Conservation (phyloP, 2,329 filamentous ascomycete species). For the Nigrograna mackinnonii region DNA sequence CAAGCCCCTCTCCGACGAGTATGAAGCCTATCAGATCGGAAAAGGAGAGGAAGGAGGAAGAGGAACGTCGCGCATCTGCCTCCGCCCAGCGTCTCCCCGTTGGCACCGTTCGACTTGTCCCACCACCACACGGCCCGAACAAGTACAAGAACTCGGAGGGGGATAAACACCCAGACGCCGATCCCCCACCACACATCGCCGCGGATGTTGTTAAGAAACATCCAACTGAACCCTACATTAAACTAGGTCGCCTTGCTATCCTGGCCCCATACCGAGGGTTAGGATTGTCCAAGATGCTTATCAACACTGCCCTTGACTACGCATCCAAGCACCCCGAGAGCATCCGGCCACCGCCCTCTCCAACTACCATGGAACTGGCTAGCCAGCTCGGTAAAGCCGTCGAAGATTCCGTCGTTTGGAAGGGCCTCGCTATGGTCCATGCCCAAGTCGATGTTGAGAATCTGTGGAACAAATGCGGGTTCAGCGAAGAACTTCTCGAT, state of each 20-base stretch:
- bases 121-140: slow-evolving; percentile 76
- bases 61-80: slow-evolving; percentile 37
- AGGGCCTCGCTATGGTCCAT: slow-evolving; percentile 77
- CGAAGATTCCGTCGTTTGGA: slow-evolving; percentile 60
- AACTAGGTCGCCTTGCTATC: slow-evolving; percentile 78
- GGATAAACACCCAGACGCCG: slow-evolving; percentile 34
- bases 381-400: slow-evolving; percentile 47
- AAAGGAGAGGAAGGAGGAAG: slow-evolving; percentile 43
- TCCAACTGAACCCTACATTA: slow-evolving; percentile 75
- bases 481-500: slow-evolving; percentile 74
- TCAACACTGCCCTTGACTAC: slow-evolving; percentile 71
- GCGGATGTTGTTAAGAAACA: slow-evolving; percentile 51
- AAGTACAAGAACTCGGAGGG: slow-evolving; percentile 36
- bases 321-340: slow-evolving; percentile 61
- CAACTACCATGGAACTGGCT: slow-evolving; percentile 46
- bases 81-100: slow-evolving; percentile 59
- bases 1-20: slow-evolving; percentile 31
- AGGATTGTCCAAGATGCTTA: slow-evolving; percentile 67
- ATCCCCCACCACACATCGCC: slow-evolving; percentile 18
- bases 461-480: slow-evolving; percentile 74
- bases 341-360: slow-evolving; percentile 43
- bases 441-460: slow-evolving; percentile 69
- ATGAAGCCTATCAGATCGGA: slow-evolving; percentile 46
- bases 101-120: slow-evolving; percentile 78
- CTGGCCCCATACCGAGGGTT: slow-evolving; percentile 66